Base-by-base conservation (phyloP, 495 filamentous ascomycete species). In the Ramalina intermedia region DNA sequence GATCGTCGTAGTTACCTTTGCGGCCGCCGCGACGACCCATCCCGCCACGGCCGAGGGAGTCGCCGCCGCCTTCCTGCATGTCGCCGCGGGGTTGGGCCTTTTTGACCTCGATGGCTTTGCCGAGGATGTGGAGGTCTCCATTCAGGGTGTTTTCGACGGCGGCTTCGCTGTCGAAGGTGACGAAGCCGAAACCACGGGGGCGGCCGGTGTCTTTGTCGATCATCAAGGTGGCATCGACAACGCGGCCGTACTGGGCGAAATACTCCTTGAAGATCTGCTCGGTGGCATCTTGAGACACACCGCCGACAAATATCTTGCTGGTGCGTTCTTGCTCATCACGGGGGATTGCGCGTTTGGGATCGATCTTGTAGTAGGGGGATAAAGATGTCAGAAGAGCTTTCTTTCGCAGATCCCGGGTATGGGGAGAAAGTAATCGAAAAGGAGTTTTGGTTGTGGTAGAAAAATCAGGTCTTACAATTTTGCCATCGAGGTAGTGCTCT, bases 191-290 rank as follows among this genome's bases (percentile, higher is more conserved):
- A 9, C 91, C 91, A 52, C 91, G 80, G 3, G 91, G 91, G 20
- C 91, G 80, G 29, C 89, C 89, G 7, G 91, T 96, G 60, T 98
- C 91, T 66, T 98, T 98, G 65, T 98, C 91, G 76, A 98, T 98
- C 91, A 98, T 98, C 17, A 98, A 75, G 1, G 91, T 98, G 11
- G 91, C 91, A 64, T 98, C 91, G 40, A 98, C 80, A 26, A 98
- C 91, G 48, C 91, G 80, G 37, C 91, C 91, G 58, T 95, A 98
- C 61, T 94, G 85, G 63, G 82, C 84, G 66, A 98, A 98, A 65
- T 94, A 98, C 37, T 90, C 79, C 58, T 87, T 87, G 65, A 98
- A 98, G 60, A 96, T 87, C 38, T 86, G 78, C 55, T 98, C 91
- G 1, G 84, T 94, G 0, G 89, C 89, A 57, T 98, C 91, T 69